Conservation (phyloP, 768 basidiomycete species). For the Serpula lacrymans region DNA sequence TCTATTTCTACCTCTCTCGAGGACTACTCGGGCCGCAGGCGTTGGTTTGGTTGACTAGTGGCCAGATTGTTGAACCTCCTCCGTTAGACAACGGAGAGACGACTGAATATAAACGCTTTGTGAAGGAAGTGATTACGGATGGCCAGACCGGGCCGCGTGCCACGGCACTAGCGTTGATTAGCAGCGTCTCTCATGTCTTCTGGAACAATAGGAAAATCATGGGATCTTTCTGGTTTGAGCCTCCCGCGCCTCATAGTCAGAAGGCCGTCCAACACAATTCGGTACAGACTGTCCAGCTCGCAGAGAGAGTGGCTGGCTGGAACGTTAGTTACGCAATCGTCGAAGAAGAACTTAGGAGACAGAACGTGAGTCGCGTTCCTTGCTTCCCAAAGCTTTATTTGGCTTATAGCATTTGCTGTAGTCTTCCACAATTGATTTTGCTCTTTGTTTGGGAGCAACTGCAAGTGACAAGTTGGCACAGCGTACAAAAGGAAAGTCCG, state of each 20-base stretch:
- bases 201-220: constrained; percentile 79
- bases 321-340: constrained; percentile 80
- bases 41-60: constrained; percentile 91
- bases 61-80: constrained; percentile 78
- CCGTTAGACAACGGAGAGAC: constrained; percentile 96
- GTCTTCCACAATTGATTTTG: constrained; percentile 98
- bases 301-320: constrained; percentile 88
- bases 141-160: constrained; percentile 91
- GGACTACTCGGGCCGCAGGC: constrained; percentile 87
- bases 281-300: constrained; percentile 77
- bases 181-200: constrained; percentile 71
- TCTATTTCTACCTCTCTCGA: constrained; percentile 94
- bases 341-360: constrained; percentile 92
- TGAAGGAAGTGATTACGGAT: constrained; percentile 95
- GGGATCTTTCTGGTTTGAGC: constrained; percentile 76
- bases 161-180: constrained; percentile 84
- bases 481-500: constrained; percentile 74
- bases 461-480: constrained; percentile 72
- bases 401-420: constrained; percentile 28
- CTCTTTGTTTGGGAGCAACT: constrained; percentile 90
- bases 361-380: constrained; percentile 69
- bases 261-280: constrained; percentile 72
- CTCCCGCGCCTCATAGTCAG: constrained; percentile 41
- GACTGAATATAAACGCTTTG: constrained; percentile 89
- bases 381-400: too few relatives aligned